phyloP scores from a whole-genome alignment of 306 rosid species.

The Cucurbita pepo region DNA sequence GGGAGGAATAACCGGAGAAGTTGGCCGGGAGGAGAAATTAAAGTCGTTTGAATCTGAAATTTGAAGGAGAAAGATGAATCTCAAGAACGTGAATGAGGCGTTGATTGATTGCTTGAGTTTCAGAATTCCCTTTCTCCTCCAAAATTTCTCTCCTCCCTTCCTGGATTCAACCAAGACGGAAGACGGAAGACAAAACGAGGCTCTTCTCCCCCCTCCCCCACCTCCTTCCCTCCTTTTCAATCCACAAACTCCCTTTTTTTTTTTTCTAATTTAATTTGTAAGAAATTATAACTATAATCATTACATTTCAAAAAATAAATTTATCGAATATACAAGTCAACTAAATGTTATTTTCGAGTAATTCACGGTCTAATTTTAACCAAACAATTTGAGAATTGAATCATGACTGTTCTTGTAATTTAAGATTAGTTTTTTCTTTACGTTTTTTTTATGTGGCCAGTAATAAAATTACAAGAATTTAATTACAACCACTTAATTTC shows the following conservation, averaged over 20 bases:
- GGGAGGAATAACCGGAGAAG: neutral
- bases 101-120: constrained; percentile 6
- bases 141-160: neutral
- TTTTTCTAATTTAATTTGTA: neutral
- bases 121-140: constrained; percentile 2
- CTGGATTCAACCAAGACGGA: constrained; percentile 13
- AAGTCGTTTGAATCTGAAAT: neutral
- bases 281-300: neutral
- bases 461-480: neutral
- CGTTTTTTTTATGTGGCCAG: neutral
- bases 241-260: neutral
- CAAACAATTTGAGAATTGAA: neutral
- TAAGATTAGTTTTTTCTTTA: neutral
- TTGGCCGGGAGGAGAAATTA: neutral
- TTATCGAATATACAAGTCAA: neutral
- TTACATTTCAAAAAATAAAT: neutral
- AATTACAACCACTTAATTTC: neutral
- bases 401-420: neutral
- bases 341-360: neutral
- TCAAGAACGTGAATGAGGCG: constrained; percentile 3
- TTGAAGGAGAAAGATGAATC: neutral
- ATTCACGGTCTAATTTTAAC: neutral
- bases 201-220: constrained; percentile 2
- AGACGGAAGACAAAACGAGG: constrained; percentile 9
- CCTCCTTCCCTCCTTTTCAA: neutral